phyloP scores from a whole-genome alignment of 371 early-diverging fungal genomes.

The Mortierella sp. region DNA sequence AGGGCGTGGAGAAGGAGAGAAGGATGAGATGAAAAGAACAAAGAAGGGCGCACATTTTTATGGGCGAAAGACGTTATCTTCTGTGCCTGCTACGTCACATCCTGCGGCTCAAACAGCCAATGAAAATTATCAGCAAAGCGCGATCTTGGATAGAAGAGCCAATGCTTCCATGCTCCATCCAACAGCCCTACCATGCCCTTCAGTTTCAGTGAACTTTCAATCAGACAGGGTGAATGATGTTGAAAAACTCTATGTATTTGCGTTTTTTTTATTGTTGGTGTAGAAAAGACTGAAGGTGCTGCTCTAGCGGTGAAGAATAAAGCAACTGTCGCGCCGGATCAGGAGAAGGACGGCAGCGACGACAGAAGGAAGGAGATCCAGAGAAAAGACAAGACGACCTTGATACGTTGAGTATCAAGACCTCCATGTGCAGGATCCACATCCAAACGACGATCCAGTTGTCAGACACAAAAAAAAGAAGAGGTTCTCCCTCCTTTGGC shows the following conservation, averaged over 20 bases:
- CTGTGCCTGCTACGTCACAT: constrained; percentile 2
- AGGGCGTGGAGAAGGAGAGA: background rate
- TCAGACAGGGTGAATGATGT: background rate
- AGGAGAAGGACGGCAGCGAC: background rate
- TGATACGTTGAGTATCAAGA: constrained; percentile 52
- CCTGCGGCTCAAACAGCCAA: background rate
- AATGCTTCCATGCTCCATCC: background rate
- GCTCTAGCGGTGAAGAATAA: constrained; percentile 15
- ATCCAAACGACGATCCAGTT: constrained; percentile 50
- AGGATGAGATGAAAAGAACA: background rate
- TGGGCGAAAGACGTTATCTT: background rate
- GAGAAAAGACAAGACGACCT: constrained; percentile 38
- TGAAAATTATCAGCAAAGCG: background rate
- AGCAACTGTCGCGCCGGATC: constrained; percentile 6
- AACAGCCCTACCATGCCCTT: background rate
- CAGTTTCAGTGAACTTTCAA: background rate
- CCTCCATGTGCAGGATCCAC: constrained; percentile 34
- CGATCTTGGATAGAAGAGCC: background rate
- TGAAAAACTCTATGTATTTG: constrained; percentile 6
- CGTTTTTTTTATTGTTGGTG: constrained; percentile 22
- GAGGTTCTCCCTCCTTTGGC: background rate
- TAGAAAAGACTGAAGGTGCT: constrained; percentile 13
- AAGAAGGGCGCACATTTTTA: background rate
- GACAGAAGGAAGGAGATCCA: background rate
- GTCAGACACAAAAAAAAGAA: constrained; percentile 5